These are phyloP conservation scores for Triangularia setosa DNA, from an alignment of 2,329 filamentous ascomycete genomes.

Conservation along the genomic window DNA sequence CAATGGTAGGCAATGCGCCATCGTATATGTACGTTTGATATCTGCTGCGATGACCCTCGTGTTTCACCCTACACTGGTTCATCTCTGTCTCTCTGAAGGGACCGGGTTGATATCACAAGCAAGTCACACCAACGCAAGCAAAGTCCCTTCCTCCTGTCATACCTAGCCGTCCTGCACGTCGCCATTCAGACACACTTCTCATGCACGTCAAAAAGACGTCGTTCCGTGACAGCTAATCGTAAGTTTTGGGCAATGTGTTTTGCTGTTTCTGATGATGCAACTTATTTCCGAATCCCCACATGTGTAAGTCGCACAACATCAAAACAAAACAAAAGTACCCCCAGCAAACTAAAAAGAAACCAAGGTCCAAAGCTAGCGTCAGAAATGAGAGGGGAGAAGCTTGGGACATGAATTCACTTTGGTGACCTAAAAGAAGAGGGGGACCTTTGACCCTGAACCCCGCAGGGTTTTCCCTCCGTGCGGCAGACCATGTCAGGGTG, in stretches of 20 bases:
- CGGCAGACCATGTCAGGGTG: not conserved
- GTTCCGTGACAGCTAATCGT: not conserved
- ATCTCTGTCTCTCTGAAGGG: not conserved
- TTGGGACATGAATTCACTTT: not conserved
- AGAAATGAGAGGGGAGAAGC: not conserved
- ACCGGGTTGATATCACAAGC: not conserved
- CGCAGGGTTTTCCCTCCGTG: not conserved
- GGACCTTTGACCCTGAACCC: constrained; percentile 8
- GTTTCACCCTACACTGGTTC: not conserved
- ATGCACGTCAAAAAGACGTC: not conserved
- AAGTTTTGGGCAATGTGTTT: not conserved
- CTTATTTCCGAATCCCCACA: not conserved
- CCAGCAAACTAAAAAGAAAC: not conserved
- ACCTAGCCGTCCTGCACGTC: not conserved
- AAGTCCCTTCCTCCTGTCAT: not conserved
- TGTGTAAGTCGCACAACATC: not conserved
- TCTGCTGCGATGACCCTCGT: too few relatives aligned
- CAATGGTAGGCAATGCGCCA: too few relatives aligned
- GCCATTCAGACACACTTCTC: not conserved
- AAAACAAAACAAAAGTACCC: not conserved
- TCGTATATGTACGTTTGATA: too few relatives aligned
- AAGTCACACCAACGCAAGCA: not conserved
- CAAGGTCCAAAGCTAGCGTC: not conserved
- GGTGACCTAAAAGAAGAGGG: not conserved
- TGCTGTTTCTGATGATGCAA: not conserved